These are phyloP conservation scores for Uronychia binucleata DNA, from an alignment of 73 alveolate species.

Conservation along the genomic window DNA sequence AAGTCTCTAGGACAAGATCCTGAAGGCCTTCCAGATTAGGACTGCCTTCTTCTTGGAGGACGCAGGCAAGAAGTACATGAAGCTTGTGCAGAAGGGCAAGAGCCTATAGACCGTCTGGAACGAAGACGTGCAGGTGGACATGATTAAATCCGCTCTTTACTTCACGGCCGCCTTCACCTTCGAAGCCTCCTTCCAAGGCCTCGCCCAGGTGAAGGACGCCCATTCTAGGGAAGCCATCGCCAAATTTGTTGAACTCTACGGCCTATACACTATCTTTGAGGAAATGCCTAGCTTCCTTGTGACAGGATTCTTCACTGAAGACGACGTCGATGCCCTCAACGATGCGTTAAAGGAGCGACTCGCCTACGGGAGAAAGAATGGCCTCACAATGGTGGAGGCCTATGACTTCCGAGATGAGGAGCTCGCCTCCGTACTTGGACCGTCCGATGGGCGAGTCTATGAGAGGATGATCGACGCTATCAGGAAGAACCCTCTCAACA, in stretches of 20 bases:
- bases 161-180: constrained; percentile 18
- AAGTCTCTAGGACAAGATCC: background rate
- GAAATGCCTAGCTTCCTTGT: constrained; percentile 33
- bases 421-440: constrained; percentile 34
- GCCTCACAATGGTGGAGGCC: constrained; percentile 37
- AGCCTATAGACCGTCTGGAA: constrained; percentile 31
- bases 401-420: constrained; percentile 50
- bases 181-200: background rate
- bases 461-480: constrained; percentile 26
- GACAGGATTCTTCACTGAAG: constrained; percentile 15
- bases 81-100: background rate
- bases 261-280: constrained; percentile 25
- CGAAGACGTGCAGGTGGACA: constrained; percentile 21
- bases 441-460: constrained; percentile 22
- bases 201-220: background rate
- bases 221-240: constrained; percentile 11
- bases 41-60: background rate
- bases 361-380: constrained; percentile 15
- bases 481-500: constrained; percentile 59
- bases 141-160: constrained; percentile 16
- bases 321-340: constrained; percentile 2
- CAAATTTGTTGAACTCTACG: constrained; percentile 7
- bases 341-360: constrained; percentile 12
- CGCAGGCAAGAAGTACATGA: background rate
- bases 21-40: constrained; percentile 2